Evolutionary conservation across 1,284 basidiomycete species (phyloP).

Genomic region (Agroathelia rolfsii): DNA sequence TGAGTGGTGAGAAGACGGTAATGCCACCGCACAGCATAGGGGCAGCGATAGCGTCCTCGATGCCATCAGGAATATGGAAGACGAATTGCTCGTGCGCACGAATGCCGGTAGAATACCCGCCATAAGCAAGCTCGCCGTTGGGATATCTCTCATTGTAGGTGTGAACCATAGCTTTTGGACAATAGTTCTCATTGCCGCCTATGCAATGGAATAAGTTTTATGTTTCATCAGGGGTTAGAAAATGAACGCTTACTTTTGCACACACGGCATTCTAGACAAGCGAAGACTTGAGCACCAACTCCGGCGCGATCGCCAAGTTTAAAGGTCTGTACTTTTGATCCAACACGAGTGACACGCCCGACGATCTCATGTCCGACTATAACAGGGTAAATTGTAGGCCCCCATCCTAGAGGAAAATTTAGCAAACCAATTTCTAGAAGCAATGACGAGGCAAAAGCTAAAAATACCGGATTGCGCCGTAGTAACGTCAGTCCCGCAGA

Average conservation of each 20-base stretch:
- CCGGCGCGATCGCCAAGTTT: conserved; percentile 59
- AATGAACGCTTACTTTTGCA: conserved; percentile 30
- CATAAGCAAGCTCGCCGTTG: conserved; percentile 42
- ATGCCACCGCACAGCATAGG: conserved; percentile 57
- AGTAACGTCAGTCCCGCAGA: conserved; percentile 43
- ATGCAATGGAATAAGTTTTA: conserved; percentile 15
- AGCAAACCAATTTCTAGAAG: too few relatives aligned
- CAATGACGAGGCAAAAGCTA: conserved; percentile 17
- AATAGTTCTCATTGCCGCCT: conserved; percentile 43
- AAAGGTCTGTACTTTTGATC: conserved; percentile 43
- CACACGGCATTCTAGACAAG: conserved; percentile 40
- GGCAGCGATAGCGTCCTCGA: conserved; percentile 39
- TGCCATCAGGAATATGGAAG: conserved; percentile 55
- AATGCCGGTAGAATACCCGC: conserved; percentile 59
- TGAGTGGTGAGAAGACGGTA: conserved; percentile 58
- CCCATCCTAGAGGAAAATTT: too few relatives aligned
- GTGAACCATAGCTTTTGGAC: conserved; percentile 14
- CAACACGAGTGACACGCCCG: conserved; percentile 43
- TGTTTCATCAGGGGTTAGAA: conserved; percentile 13
- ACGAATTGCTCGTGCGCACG: conserved; percentile 61
- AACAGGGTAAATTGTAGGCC: conserved; percentile 30
- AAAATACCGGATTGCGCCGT: too few relatives aligned
- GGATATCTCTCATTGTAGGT: conserved; percentile 37
- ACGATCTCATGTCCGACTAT: conserved; percentile 53
- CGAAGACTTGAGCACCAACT: conserved; percentile 50